Evolutionary conservation across 257 asterid species (phyloP).

Genomic region (Rubia yunnanensis): DNA sequence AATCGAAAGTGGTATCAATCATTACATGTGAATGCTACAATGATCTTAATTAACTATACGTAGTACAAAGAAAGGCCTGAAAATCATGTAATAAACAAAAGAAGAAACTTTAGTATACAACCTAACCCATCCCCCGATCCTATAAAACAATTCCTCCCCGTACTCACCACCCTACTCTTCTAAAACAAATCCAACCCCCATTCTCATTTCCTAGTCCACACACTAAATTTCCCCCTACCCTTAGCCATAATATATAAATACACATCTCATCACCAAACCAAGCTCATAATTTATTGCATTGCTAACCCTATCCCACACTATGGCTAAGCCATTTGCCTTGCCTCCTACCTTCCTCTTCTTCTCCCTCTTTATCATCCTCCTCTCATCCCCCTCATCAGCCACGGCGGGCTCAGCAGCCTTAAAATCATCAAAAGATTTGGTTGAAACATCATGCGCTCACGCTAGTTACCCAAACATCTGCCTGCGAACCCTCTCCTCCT

Average conservation of each 20-base stretch:
- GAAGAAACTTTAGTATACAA: too few species aligned
- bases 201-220: neutral
- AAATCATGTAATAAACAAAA: too few species aligned
- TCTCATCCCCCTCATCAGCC: constrained; percentile 6
- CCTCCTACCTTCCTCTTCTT: constrained; percentile 10
- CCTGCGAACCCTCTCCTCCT: constrained; percentile 65
- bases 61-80: too few species aligned
- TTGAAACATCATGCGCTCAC: constrained; percentile 60
- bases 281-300: neutral
- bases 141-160: neutral
- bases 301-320: neutral
- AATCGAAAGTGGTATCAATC: too few species aligned
- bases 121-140: neutral
- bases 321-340: constrained; percentile 2
- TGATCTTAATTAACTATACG: too few species aligned
- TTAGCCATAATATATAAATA: neutral
- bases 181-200: neutral
- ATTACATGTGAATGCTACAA: too few species aligned
- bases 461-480: constrained; percentile 88
- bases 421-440: constrained; percentile 30
- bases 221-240: neutral
- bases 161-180: neutral
- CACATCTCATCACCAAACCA: too few species aligned
- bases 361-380: constrained; percentile 10
- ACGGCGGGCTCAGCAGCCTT: constrained; percentile 3